Base-by-base conservation (phyloP, 2,329 filamentous ascomycete species). In the Pleomassaria siparia region DNA sequence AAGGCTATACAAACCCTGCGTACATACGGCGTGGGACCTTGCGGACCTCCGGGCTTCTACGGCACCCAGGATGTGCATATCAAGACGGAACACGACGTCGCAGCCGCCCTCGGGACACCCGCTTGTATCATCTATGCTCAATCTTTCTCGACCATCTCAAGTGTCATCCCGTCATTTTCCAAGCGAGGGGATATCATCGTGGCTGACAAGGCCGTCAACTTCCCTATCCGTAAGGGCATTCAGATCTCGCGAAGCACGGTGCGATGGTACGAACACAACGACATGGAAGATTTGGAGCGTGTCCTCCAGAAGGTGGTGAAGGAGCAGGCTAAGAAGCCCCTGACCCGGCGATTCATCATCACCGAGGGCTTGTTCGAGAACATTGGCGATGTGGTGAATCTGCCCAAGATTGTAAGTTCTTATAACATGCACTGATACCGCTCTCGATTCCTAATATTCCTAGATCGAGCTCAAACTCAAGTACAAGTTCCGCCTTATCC, bases 41-140 rank as follows among this genome's bases (percentile, higher is more conserved):
- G 94, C 69, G 94, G 94, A 16, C 94, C 94, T 15, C 94, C 94
- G 5, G 91, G 95, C 55, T 99, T 99, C 76, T 99, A 99, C 75
- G 94, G 91, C 56, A 99, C 91, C 25, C 92, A 97, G 71, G 94
- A 99, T 73, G 91, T 97, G 37, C 94, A 99, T 72, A 92, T 96
- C 83, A 94, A 95, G 77, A 91, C 90, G 13, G 94, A 99, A 74
- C 84, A 89, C 47, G 92, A 97, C 69, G 91, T 99, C 64, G 91
- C 94, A 20, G 82, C 88, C 9, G 95, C 92, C 67, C 74, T 99
- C 21, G 35, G 94, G 20, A 89, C 89, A 1, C 85, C 91, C 45
- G 86, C 87, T 25, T 95, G 90, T 66, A 97, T 99, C 58, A 85
- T 99, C 50, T 99, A 99, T 66, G 89, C 94, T 0, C 94, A 99